These are phyloP conservation scores for Jacaranda copaia DNA, from an alignment of 257 asterid genomes.

Conservation along the genomic window DNA sequence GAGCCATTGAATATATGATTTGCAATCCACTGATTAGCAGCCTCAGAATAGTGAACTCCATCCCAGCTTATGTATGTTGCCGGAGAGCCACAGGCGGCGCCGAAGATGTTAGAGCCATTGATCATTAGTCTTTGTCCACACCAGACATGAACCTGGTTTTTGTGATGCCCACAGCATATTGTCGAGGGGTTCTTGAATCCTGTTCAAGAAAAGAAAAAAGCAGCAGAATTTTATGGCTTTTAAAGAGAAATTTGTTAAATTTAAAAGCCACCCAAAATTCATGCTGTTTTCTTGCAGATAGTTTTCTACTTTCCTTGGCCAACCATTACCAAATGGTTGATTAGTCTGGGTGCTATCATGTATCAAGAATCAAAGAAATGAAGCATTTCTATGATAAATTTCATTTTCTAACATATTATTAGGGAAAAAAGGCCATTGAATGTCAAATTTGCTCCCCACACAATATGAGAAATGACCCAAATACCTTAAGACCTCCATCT, in stretches of 20 bases:
- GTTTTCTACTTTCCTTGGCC: too few species aligned
- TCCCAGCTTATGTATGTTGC: slow-evolving; percentile 55
- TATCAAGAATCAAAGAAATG: background rate
- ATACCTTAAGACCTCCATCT: too few species aligned
- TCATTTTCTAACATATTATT: too few species aligned
- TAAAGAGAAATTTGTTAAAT: too few species aligned
- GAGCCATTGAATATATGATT: slow-evolving; percentile 50
- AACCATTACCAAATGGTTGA: background rate
- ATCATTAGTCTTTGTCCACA: slow-evolving; percentile 47
- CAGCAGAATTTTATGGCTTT: background rate
- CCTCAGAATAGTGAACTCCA: slow-evolving; percentile 52
- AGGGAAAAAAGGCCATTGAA: too few species aligned
- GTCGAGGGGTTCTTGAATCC: slow-evolving; percentile 52
- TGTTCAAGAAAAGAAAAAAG: slow-evolving; percentile 21
- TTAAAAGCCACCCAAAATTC: background rate
- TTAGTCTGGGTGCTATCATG: background rate
- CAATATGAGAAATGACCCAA: too few species aligned
- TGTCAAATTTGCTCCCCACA: too few species aligned
- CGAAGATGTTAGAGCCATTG: slow-evolving; percentile 46
- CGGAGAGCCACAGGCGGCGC: slow-evolving; percentile 50
- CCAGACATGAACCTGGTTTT: slow-evolving; percentile 41
- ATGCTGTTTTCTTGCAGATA: background rate
- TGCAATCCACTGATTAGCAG: slow-evolving; percentile 59
- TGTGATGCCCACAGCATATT: slow-evolving; percentile 57
- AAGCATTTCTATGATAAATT: background rate